A percentile compares a stretch with the other conserved stretches of the same genome.
These are phyloP conservation scores for Malassezia dermatis DNA, from an alignment of 1,284 basidiomycete genomes.

Conservation along the genomic window DNA sequence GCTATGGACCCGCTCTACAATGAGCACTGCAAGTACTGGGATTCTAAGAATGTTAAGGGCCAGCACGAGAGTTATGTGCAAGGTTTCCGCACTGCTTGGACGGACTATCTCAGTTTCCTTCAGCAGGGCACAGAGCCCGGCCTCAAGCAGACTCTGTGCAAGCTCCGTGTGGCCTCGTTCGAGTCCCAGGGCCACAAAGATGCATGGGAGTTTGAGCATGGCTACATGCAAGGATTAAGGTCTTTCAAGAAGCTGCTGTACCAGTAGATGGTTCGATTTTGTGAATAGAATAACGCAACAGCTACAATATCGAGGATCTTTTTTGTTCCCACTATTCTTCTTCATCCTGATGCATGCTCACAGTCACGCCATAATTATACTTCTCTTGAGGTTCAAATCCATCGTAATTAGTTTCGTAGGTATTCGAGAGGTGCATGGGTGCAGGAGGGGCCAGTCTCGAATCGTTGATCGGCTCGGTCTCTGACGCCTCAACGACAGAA, in stretches of 20 bases:
- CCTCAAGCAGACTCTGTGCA: constrained; percentile 57
- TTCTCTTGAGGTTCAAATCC: background rate
- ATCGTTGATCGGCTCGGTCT: background rate
- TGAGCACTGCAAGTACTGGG: constrained; percentile 51
- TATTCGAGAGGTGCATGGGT: background rate
- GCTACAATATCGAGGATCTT: background rate
- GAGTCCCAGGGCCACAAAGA: constrained; percentile 49
- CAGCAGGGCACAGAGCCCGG: constrained; percentile 53
- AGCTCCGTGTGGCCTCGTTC: constrained; percentile 53
- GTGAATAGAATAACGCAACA: background rate
- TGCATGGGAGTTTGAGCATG: constrained; percentile 51
- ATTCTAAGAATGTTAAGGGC: constrained; percentile 51
- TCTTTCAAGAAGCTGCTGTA: constrained; percentile 16
- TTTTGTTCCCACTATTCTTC: constrained; percentile 5
- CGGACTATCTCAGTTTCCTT: constrained; percentile 59
- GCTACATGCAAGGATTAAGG: constrained; percentile 53
- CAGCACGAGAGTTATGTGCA: constrained; percentile 61
- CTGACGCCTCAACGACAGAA: background rate
- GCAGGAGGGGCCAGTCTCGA: background rate
- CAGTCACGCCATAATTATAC: constrained; percentile 11
- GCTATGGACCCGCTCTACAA: constrained; percentile 17
- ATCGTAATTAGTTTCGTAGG: background rate
- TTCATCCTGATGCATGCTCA: constrained; percentile 15
- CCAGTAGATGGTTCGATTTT: background rate
- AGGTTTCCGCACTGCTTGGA: constrained; percentile 63